Percentiles rank a stretch among this genome's conserved stretches.
phyloP scores from a whole-genome alignment of 805 yeast genomes.

The Zygotorulaspora sp. region DNA sequence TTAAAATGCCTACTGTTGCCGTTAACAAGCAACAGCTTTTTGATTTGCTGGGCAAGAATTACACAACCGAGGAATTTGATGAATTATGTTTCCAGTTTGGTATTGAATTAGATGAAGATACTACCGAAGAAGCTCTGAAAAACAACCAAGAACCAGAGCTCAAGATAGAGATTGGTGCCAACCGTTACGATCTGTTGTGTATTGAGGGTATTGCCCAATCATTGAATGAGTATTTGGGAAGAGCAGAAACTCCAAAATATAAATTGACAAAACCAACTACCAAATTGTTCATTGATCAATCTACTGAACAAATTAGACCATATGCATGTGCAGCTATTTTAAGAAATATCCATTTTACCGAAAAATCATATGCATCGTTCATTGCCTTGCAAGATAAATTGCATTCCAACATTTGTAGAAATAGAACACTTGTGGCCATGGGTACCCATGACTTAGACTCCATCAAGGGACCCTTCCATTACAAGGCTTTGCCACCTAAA shows the following conservation, averaged over 20 bases:
- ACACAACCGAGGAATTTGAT: constrained; percentile 88
- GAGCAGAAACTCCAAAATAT: constrained; percentile 59
- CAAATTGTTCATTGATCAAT: constrained; percentile 66
- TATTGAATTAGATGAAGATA: constrained; percentile 95
- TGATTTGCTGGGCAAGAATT: constrained; percentile 63
- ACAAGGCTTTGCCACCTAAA: constrained; percentile 76
- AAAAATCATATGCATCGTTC: constrained; percentile 87
- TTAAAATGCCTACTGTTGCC: constrained; percentile 86
- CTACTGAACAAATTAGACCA: constrained; percentile 75
- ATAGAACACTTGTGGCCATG: constrained; percentile 95
- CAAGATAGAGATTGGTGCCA: constrained; percentile 96
- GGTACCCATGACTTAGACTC: constrained; percentile 95
- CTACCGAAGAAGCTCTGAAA: constrained; percentile 55
- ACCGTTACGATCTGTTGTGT: constrained; percentile 97
- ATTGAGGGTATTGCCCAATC: constrained; percentile 97
- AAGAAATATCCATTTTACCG: constrained; percentile 75
- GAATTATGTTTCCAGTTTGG: constrained; percentile 97
- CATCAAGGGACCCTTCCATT: constrained; percentile 75
- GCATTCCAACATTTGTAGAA: constrained; percentile 93
- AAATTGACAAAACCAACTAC: constrained; percentile 59
- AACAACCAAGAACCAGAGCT: constrained; percentile 73
- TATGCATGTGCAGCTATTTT: constrained; percentile 94
- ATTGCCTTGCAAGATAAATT: constrained; percentile 94
- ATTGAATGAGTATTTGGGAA: constrained; percentile 82
- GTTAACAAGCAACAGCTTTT: constrained; percentile 93